Conservation (phyloP, 805 yeast species). For the Maudiozyma serrabonitensis region DNA sequence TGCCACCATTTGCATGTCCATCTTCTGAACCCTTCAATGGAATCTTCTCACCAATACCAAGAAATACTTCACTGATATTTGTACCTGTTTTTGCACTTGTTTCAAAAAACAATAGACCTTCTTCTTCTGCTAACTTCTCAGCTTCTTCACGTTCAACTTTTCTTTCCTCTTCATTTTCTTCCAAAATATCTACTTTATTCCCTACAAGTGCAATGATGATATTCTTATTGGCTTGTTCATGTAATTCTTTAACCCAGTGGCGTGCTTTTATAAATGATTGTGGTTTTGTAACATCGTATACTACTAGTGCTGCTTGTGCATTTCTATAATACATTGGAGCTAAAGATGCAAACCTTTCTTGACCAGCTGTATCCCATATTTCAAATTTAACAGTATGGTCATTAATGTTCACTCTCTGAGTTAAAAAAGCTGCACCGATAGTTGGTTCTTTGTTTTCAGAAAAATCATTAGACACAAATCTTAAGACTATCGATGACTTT, state of each 20-base stretch:
- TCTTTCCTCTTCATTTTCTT: slow-evolving; percentile 36
- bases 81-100: slow-evolving; percentile 87
- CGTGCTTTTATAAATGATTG: slow-evolving; percentile 92
- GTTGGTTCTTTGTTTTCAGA: slow-evolving; percentile 97
- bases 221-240: slow-evolving; percentile 88
- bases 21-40: slow-evolving; percentile 37
- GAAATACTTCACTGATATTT: slow-evolving; percentile 84
- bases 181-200: slow-evolving; percentile 76
- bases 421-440: slow-evolving; percentile 93
- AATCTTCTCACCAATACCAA: slow-evolving; percentile 80
- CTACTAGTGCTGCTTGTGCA: slow-evolving; percentile 94
- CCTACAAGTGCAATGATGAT: slow-evolving; percentile 92
- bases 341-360: slow-evolving; percentile 88
- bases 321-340: slow-evolving; percentile 97
- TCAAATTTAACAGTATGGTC: slow-evolving; percentile 83
- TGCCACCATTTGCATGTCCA: slow-evolving; percentile 15
- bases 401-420: slow-evolving; percentile 85
- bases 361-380: slow-evolving; percentile 97
- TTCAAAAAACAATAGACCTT: slow-evolving; percentile 82
- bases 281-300: slow-evolving; percentile 90
- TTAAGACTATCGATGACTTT: slow-evolving; percentile 80
- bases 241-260: slow-evolving; percentile 95
- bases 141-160: slow-evolving; percentile 86
- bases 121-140: slow-evolving; percentile 77
- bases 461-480: slow-evolving; percentile 91